Percentiles rank a stretch among this genome's conserved stretches.
phyloP scores from a whole-genome alignment of 1,284 basidiomycete species.

The Cutaneotrichosporon daszewskae region DNA sequence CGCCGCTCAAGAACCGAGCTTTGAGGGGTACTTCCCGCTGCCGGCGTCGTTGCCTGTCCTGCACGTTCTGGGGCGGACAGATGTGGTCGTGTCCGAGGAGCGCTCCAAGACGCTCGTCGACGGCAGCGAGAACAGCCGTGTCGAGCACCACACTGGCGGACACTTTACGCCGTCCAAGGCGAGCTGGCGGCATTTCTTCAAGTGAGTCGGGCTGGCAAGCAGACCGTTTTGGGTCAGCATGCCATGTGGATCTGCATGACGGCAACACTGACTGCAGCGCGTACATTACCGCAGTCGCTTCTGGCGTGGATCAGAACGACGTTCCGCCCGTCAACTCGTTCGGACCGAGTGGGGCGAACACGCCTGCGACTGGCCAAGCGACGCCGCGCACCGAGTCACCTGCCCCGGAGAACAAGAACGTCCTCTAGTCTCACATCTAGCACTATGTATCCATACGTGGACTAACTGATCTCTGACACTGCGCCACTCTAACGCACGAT shows the following conservation, averaged over 20 bases:
- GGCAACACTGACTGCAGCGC: slow-evolving; percentile 24
- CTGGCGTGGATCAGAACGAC: slow-evolving; percentile 40
- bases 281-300: slow-evolving; percentile 43
- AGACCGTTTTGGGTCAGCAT: no score
- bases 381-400: slow-evolving; percentile 11
- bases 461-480: no score
- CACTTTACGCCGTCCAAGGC: slow-evolving; percentile 46
- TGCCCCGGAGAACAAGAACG: slow-evolving; percentile 1
- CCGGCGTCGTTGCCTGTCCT: slow-evolving; percentile 61
- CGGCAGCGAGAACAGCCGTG: slow-evolving; percentile 50
- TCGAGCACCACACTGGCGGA: slow-evolving; percentile 48
- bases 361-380: slow-evolving; percentile 14
- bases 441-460: no score
- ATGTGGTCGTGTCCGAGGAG: slow-evolving; percentile 72
- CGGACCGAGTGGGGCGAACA: slow-evolving; percentile 30
- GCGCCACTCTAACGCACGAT: no score
- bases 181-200: slow-evolving; percentile 46
- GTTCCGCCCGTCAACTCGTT: slow-evolving; percentile 32
- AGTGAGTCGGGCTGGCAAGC: slow-evolving; percentile 23
- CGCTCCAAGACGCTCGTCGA: slow-evolving; percentile 59
- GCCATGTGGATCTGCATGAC: neutral
- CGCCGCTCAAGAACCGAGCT: slow-evolving; percentile 37
- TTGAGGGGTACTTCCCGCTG: slow-evolving; percentile 51
- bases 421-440: no score
- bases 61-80: slow-evolving; percentile 72